Evolutionary conservation across 129 eudicot species (phyloP), one percentile per base, ranked within the genome.

Genomic region (Flaveria ramosissima): DNA sequence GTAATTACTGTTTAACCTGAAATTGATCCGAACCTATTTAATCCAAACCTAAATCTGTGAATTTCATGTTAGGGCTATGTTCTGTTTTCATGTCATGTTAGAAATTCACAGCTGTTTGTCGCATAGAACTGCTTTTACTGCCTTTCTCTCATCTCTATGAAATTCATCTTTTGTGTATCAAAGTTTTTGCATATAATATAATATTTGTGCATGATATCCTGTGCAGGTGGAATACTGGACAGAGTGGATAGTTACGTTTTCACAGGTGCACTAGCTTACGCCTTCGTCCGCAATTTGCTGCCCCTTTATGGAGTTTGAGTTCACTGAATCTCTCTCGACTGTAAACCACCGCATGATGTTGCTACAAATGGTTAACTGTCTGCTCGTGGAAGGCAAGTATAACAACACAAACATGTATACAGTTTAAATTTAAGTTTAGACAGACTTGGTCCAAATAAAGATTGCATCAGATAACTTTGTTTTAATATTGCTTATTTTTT

Each of bases 181-280:
- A 13, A 3, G 9, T 11, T 20, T 42, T 41, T 73, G 53, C 24
- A 48, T 20, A 70, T 70, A 2, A n/a, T 77, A 41, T 23, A 56
- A 14, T 15, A 77, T 71, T 72, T 55, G 67, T 24, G 48, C 65
- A 11, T 62, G 52, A 62, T 78, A 17, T 68, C 45, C 36, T 77
- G 56, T 79, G 87, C 92, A 94, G 99, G 99, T 72, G 99, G 99
- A 68, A 82, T 94, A 84, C 88, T 94, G 53, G 99, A 94, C 75
- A 84, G 99, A 83, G 88, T 83, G 61, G 99, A 94, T 85, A 94
- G 99, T 87, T 94, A 94, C 73, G 74, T 94, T 4, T 94, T 94
- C 69, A 91, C 97, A 0, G 99, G 99, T 52, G 99, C 99, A 13
- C 77, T 94, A 15, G 93, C 93, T 32, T 88, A 91, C 71, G 93